Evolutionary conservation across 805 yeast species (phyloP).

Genomic region (Grigorovia transvaalensis): DNA sequence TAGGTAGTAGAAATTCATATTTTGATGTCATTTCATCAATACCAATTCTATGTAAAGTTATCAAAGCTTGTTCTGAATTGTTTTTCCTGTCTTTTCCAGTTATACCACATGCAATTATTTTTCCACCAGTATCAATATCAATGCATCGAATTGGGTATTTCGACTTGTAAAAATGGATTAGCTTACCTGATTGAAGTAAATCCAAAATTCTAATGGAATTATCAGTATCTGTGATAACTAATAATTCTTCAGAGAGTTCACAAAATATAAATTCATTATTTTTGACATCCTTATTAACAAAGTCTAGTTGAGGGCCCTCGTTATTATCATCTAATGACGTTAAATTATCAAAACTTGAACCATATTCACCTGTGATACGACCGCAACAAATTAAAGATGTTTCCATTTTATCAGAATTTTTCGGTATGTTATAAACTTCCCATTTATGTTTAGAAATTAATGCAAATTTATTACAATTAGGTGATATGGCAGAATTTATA

Average conservation of each 20-base stretch:
- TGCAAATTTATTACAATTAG: slow-evolving; percentile 54
- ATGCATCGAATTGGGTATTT: slow-evolving; percentile 72
- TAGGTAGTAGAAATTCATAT: slow-evolving; percentile 38
- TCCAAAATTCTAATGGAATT: slow-evolving; percentile 64
- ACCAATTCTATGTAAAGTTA: slow-evolving; percentile 43
- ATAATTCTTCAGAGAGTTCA: slow-evolving; percentile 42
- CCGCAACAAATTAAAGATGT: slow-evolving; percentile 64
- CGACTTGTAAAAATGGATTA: slow-evolving; percentile 58
- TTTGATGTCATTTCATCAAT: slow-evolving; percentile 12
- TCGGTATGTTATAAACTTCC: slow-evolving; percentile 54
- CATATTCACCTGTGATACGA: slow-evolving; percentile 57
- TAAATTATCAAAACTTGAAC: slow-evolving; percentile 36
- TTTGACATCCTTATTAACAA: slow-evolving; percentile 6
- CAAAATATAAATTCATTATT: slow-evolving; percentile 54
- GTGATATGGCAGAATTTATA: slow-evolving; percentile 51
- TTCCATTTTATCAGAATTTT: slow-evolving; percentile 2
- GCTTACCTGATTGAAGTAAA: slow-evolving; percentile 44
- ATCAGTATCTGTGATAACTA: slow-evolving; percentile 59
- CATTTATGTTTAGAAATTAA: slow-evolving; percentile 58
- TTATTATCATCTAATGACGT: slow-evolving; percentile 7
- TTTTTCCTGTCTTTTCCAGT: slow-evolving; percentile 66
- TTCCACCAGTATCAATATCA: slow-evolving; percentile 55
- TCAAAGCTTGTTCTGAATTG: slow-evolving; percentile 65
- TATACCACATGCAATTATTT: slow-evolving; percentile 66
- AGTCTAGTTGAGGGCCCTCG: slow-evolving; percentile 4